A percentile compares a stretch with the other conserved stretches of the same genome.
Conservation (phyloP, 2,329 filamentous ascomycete species). For the Colletotrichum tofieldiae region DNA sequence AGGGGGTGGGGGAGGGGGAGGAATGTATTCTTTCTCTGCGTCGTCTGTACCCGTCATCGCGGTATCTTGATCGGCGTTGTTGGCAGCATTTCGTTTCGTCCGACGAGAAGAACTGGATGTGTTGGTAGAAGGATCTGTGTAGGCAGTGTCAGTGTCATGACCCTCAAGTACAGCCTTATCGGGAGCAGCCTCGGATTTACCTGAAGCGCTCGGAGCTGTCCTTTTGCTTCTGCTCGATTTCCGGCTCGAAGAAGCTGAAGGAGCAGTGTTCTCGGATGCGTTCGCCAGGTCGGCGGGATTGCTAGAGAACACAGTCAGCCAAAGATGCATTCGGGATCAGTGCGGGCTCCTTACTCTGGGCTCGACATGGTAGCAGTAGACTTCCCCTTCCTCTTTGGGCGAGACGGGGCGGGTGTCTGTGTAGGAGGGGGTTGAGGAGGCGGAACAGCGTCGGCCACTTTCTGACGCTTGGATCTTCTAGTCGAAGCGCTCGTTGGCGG, state of each 20-base stretch:
- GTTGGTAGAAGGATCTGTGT: constrained; percentile 54
- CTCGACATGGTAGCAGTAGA: constrained; percentile 79
- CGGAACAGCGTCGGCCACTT: constrained; percentile 67
- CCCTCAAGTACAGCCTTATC: background rate
- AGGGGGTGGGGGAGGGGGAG: constrained; percentile 61
- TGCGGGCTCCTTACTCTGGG: constrained; percentile 71
- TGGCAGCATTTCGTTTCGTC: constrained; percentile 67
- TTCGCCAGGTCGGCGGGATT: constrained; percentile 76
- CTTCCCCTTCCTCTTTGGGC: constrained; percentile 74
- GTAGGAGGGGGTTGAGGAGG: constrained; percentile 49
- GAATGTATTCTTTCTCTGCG: constrained; percentile 59
- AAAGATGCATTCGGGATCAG: background rate
- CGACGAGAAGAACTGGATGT: constrained; percentile 60
- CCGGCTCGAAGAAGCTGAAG: constrained; percentile 77
- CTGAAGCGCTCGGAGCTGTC: constrained; percentile 62
- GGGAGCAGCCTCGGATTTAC: constrained; percentile 48
- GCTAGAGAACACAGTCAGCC: constrained; percentile 49
- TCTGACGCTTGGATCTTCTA: constrained; percentile 81
- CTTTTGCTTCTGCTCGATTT: constrained; percentile 83
- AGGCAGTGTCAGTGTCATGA: constrained; percentile 12
- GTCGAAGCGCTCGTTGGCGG: constrained; percentile 54
- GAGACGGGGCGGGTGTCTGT: constrained; percentile 48
- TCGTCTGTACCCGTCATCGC: constrained; percentile 81
- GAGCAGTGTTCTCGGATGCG: constrained; percentile 69
- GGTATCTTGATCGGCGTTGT: constrained; percentile 74